Percentiles rank a stretch among this genome's conserved stretches.
phyloP scores from a whole-genome alignment of 176 grass and related monocot species.

The Carex cristatella region DNA sequence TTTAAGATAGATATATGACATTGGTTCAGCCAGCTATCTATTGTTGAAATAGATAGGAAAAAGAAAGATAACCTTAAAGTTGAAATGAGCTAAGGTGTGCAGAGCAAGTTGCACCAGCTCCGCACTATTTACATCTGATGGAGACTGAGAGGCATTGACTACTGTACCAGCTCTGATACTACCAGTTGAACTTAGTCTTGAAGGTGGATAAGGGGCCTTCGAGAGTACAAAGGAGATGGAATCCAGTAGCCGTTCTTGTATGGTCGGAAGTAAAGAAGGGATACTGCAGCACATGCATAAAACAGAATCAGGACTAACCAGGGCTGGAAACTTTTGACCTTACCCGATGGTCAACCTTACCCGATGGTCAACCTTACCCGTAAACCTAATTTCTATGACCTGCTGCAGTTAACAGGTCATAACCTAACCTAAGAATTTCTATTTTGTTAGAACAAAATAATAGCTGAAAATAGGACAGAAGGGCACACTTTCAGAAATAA shows the following conservation, averaged over 20 bases:
- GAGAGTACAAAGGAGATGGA: constrained; percentile 73
- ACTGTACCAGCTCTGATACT: constrained; percentile 39
- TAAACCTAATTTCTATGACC: background rate
- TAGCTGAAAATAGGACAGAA: background rate
- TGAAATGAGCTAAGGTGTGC: constrained; percentile 69
- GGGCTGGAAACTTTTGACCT: background rate
- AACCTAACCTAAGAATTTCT: background rate
- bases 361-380: background rate
- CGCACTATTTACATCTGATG: constrained; percentile 45
- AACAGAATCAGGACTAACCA: background rate
- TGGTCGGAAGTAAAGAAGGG: constrained; percentile 70
- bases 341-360: background rate
- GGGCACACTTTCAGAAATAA: background rate
- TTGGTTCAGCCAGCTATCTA: background rate
- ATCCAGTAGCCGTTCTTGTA: constrained; percentile 89
- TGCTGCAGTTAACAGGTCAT: background rate
- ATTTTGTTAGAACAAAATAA: background rate
- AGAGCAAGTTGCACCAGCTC: constrained; percentile 80
- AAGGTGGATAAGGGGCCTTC: constrained; percentile 48
- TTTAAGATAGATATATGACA: background rate
- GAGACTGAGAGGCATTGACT: constrained; percentile 59
- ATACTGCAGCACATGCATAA: constrained; percentile 49
- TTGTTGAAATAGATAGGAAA: background rate
- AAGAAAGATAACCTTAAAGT: constrained; percentile 67
- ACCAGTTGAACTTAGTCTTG: constrained; percentile 34